Percentiles rank a stretch among this genome's conserved stretches.
These are phyloP conservation scores for Elasticomyces elasticus DNA, from an alignment of 495 filamentous ascomycete species.

Conservation along the genomic window DNA sequence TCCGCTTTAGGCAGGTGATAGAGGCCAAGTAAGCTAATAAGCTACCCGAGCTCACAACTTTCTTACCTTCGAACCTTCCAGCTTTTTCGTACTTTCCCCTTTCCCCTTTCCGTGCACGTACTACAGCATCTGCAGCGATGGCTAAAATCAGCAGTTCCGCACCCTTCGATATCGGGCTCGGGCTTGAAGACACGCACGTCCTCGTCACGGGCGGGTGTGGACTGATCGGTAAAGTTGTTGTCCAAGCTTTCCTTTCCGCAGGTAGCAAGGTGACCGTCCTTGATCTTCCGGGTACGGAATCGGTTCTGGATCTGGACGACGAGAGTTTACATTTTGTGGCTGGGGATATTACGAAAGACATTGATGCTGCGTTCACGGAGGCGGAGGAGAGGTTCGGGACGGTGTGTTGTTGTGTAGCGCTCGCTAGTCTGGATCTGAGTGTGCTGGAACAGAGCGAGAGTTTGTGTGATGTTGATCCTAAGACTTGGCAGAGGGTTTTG, in stretches of 20 bases:
- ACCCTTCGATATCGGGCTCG: constrained; percentile 22
- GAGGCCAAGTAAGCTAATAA: not conserved
- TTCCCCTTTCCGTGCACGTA: too few species aligned
- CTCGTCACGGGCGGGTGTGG: constrained; percentile 46
- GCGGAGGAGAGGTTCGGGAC: constrained; percentile 27
- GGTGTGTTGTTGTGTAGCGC: constrained; percentile 33
- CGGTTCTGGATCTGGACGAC: not conserved
- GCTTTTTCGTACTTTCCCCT: not conserved
- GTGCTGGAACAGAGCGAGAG: constrained; percentile 29
- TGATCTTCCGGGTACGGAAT: constrained; percentile 24
- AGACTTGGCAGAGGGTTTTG: constrained; percentile 30
- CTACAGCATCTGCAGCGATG: not conserved
- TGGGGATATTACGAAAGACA: constrained; percentile 29
- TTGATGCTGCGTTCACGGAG: constrained; percentile 26
- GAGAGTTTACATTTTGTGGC: constrained; percentile 3
- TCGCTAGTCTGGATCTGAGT: constrained; percentile 34
- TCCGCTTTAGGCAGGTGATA: not conserved
- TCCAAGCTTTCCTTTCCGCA: constrained; percentile 33
- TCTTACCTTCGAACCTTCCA: not conserved
- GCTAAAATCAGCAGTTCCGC: not conserved
- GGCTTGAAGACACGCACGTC: constrained; percentile 34
- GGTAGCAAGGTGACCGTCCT: constrained; percentile 32
- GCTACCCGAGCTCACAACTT: not conserved
- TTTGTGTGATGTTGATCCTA: constrained; percentile 32
- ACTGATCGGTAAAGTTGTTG: constrained; percentile 29